Base-by-base conservation (phyloP, 345 rosid genomes). In the Lepidium africanum region DNA sequence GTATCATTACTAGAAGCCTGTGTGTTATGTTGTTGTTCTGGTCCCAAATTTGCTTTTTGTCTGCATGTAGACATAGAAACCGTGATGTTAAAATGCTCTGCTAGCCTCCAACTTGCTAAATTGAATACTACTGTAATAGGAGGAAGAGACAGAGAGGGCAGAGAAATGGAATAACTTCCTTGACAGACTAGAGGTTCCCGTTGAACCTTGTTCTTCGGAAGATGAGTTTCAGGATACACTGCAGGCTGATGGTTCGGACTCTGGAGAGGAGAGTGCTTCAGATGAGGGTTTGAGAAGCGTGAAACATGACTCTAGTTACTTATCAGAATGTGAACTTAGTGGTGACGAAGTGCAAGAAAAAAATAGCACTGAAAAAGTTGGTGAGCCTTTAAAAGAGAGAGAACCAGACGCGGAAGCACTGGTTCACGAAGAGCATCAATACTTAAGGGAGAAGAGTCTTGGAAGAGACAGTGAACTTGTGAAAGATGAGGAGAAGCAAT, bases 61-160 rank as follows among this genome's bases (percentile, higher is more conserved):
- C 32, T 6, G 6, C 5, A 4, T 27, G 32, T 27, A 45, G 49
- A 46, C 25, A 17, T 17, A 0, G 50, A 46, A 46, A 46, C 7
- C 3, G 30, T 27, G 37, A 51, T 12, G 37, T 35, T 55, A 10
- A 51, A 17, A 35, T 55, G 42, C 5, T 54, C 25, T 47, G 14
- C 11, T 30, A 30, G 5, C 19, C 30, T 52, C 12, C n/a, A 33
- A 46, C 1, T 63, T 37, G 13, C 59, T 55, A 35, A 27, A 7
- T 16, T 13, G 10, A 21, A 5, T 32, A 7, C 17, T 33, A 35
- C 1, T 64, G 58, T 15, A 61, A 38, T 79, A 94, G 99, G 92
- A 85, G 79, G 97, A 94, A 82, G 99, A 94, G 81, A 83, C 74
- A 45, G 97, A 94, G 80, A 91, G 97, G 66, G 80, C 79, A 12